Base-by-base conservation (phyloP, 2,329 filamentous ascomycete genomes). In the Teratosphaeria pseudoeucalypti region DNA sequence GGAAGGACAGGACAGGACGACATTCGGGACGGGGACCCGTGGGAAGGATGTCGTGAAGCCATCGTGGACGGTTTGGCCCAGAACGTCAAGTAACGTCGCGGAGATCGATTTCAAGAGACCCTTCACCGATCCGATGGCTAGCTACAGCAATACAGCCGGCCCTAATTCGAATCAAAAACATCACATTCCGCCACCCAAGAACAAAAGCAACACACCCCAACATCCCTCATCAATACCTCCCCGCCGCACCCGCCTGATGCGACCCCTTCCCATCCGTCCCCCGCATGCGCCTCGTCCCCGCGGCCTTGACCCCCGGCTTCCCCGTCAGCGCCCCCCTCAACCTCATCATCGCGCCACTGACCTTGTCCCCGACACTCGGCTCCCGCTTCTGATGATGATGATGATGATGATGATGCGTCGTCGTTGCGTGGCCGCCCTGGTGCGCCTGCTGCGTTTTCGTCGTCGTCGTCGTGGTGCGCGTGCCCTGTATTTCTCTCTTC, bases 261-360 rank as follows among this genome's bases (percentile, higher is more conserved):
- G 57, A 60, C 1, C 70, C 70, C 26, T 66, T 63, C 14, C 71
- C 71, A 62, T 72, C 71, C 10, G 71, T 73, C 14, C 71, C 71
- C 49, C 70, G 63, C 68, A 72, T 71, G 37, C 71, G 63, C 23
- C 71, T 64, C 0, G 71, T 72, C 2, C 71, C 71, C 49, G 71
- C 71, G 54, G 68, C 84, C 85, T 92, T 92, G 64, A 87, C 75
- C 27, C 85, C 89, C 2, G 88, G 86, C 49, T 84, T 79, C 55
- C 83, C 74, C 1, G 86, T 91, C 60, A 92, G 70, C 58, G 78
- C 83, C 7, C 89, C 89, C 73, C 84, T 85, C 63, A 92, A 74
- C 77, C 83, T 89, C 76, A 89, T 79, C 72, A 92, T 77, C 0
- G 88, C 88, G 19, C 89, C 89, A 56, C 82, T 85, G 66, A 92